phyloP scores from a whole-genome alignment of 352 stramenopile species.

The Thraustochytrium striatum region DNA sequence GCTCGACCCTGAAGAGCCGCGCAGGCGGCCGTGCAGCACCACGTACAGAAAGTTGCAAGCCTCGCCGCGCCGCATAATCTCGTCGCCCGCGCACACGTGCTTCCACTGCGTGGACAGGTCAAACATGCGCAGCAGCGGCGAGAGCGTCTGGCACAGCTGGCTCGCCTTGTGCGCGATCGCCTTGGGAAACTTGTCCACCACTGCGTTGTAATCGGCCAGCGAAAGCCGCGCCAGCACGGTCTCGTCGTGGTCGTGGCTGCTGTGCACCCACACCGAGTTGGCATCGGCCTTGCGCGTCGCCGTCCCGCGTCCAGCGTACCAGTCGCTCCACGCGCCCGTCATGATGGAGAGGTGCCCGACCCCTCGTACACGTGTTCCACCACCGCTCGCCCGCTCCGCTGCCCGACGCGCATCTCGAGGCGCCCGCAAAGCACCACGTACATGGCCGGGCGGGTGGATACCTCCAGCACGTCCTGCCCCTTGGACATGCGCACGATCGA shows the following conservation, averaged over 20 bases:
- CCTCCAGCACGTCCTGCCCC: background rate
- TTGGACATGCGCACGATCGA: background rate
- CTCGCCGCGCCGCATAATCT: background rate
- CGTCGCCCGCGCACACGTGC: conserved; percentile 6
- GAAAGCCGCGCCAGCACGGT: conserved; percentile 1
- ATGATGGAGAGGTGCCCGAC: conserved; percentile 31
- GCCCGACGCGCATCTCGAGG: conserved; percentile 12
- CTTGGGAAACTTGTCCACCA: conserved; percentile 1
- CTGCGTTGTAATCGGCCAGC: conserved; percentile 13
- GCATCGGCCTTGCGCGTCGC: background rate
- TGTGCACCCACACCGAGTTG: background rate
- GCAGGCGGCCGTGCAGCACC: conserved; percentile 30
- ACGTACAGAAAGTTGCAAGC: conserved; percentile 30
- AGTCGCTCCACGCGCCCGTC: conserved; percentile 36
- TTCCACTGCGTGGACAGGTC: conserved; percentile 28
- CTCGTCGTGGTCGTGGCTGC: background rate
- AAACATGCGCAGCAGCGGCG: conserved; percentile 28
- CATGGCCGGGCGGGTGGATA: conserved; percentile 1
- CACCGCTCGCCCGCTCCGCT: background rate
- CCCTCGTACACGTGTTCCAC: background rate
- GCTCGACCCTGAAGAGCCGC: background rate
- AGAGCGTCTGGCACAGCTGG: background rate
- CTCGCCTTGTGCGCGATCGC: conserved; percentile 26
- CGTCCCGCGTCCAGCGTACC: conserved; percentile 19
- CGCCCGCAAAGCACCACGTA: conserved; percentile 31